A percentile compares a stretch with the other conserved stretches of the same genome.
phyloP scores from a whole-genome alignment of 1,139 yeast genomes.

The Pichia sp. region DNA sequence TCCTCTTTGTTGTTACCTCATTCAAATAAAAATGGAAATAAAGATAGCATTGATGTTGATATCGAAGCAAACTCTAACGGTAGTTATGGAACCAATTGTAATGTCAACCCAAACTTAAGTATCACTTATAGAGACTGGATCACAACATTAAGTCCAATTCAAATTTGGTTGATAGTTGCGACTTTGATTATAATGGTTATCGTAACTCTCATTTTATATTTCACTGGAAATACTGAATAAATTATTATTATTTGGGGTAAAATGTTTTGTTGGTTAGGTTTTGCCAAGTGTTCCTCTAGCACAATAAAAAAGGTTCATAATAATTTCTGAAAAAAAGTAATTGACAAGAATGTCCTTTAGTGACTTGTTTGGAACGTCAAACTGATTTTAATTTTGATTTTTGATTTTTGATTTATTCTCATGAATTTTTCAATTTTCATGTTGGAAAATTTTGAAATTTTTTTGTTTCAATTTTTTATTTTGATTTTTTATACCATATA shows the following conservation, averaged over 20 bases:
- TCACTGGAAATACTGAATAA: constrained; percentile 1
- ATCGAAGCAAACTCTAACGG: background rate
- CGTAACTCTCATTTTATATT: constrained; percentile 2
- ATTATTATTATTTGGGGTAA: constrained; percentile 6
- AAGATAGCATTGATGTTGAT: background rate
- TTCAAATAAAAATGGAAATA: background rate
- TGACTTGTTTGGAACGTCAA: background rate
- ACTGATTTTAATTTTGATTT: background rate
- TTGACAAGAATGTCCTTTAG: no score
- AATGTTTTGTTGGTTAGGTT: constrained; percentile 1
- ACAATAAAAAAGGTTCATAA: background rate
- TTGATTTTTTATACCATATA: background rate
- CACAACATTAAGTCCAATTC: background rate
- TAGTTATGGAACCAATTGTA: background rate
- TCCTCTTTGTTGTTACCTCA: background rate
- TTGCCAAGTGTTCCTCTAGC: background rate
- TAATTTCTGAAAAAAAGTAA: background rate
- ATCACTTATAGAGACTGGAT: background rate
- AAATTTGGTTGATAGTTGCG: background rate
- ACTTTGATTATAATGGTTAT: constrained; percentile 1
- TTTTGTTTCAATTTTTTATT: background rate
- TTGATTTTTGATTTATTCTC: background rate
- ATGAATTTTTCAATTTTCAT: background rate
- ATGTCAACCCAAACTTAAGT: background rate
- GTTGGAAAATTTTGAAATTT: background rate